phyloP scores from a whole-genome alignment of 148 eudicot genomes.

The Simmondsia chinensis region DNA sequence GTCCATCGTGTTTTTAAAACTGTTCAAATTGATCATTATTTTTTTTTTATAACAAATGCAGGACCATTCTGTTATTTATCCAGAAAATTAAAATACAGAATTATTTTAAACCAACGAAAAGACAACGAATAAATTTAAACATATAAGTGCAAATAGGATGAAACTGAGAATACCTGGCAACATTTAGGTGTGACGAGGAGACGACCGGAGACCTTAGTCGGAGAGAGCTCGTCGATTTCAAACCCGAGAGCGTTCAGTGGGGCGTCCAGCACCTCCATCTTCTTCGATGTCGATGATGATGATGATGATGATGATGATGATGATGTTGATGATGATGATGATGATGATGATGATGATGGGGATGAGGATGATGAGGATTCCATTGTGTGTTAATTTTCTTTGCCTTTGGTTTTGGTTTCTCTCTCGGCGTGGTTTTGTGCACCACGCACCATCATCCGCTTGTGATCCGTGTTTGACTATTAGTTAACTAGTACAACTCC shows the following conservation, averaged over 20 bases:
- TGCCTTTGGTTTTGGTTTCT: too few relatives aligned
- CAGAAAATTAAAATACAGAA: background rate
- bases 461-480: too few relatives aligned
- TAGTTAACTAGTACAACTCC: too few relatives aligned
- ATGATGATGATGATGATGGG: constrained; percentile 10
- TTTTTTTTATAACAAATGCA: background rate
- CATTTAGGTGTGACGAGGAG: constrained; percentile 50
- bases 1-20: too few relatives aligned
- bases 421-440: too few relatives aligned
- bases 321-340: constrained; percentile 5
- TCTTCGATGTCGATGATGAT: background rate
- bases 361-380: constrained; percentile 17
- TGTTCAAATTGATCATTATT: too few relatives aligned
- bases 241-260: constrained; percentile 62
- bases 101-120: background rate
- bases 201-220: constrained; percentile 47
- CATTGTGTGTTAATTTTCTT: constrained; percentile 17
- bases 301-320: constrained; percentile 1
- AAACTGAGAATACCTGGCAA: constrained; percentile 37
- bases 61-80: too few relatives aligned
- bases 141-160: too few relatives aligned
- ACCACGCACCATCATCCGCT: too few relatives aligned
- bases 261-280: constrained; percentile 34
- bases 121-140: too few relatives aligned
- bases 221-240: constrained; percentile 37